Evolutionary conservation across 2,329 filamentous ascomycete genomes (phyloP), one percentile per base, ranked within the genome.

Genomic region (Exophiala lecanii-corni): DNA sequence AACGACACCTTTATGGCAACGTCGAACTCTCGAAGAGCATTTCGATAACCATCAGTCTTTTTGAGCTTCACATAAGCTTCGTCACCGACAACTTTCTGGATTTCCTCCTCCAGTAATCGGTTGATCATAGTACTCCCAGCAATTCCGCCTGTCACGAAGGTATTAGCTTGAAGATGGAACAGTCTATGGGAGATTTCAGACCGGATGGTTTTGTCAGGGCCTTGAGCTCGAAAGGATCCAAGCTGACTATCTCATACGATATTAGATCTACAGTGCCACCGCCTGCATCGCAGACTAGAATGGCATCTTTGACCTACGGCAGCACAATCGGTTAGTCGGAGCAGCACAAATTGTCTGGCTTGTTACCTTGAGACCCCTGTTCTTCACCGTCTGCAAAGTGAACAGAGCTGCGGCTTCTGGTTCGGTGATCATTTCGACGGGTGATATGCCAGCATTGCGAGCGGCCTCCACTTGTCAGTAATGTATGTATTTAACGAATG

Each of bases 281-380:
- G 2, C 62, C 62, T 10, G 59, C 61, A 43, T 65, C 61, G 26
- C 62, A 65, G 2, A 63, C 53, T 10, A 62, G 45, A 18, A 64
- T 51, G 1, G 55, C 57, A 40, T 64, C 60, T 9, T n/a, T n/a
- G n/a, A n/a, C n/a, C n/a, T n/a, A n/a, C n/a, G n/a, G n/a, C n/a
- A n/a, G n/a, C n/a, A n/a, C n/a, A n/a, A n/a, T n/a, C n/a, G n/a
- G n/a, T n/a, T n/a, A n/a, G n/a, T n/a, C n/a, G n/a, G n/a, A n/a
- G n/a, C n/a, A n/a, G n/a, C n/a, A n/a, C n/a, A n/a, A n/a, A n/a
- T n/a, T n/a, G n/a, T n/a, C n/a, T n/a, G n/a, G n/a, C n/a, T n/a
- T n/a, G n/a, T n/a, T 34, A 34, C 31, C 9, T 15, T 15, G 9
- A 34, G 31, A 34, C 31, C 31, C 0, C 47, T 49, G 38, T 53